Evolutionary conservation across 441 rosid genomes (phyloP), one percentile per base, ranked within the genome.

Genomic region (Jatropha multifida): DNA sequence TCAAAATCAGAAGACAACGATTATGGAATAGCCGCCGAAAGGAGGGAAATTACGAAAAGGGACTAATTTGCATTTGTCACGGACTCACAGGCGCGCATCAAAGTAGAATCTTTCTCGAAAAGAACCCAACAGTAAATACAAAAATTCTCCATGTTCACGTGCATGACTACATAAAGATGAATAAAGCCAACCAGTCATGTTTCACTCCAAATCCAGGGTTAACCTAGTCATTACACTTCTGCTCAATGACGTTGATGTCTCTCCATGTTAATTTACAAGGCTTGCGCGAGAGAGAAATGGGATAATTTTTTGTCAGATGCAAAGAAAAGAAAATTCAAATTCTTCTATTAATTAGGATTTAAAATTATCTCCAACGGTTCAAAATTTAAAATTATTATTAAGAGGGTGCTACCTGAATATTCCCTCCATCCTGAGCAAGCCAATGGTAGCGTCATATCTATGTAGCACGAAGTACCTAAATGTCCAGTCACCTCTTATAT

Each of bases 31-130:
- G 32, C 32, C 32, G 32, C 32, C 32, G 32, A 32, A 32, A 32
- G 32, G 32, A 32, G 32, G 32, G 32, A 58, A 75, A 59, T 75
- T 2, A 75, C 78, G 14, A 46, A 46, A 67, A 55, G 13, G 58
- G 37, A 58, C 78, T 75, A 27, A 11, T 0, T 32, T 4, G 51
- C 2, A 32, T 32, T 44, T 11, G 9, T 44, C 48, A 44, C 48
- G 48, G 48, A 11, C 48, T 68, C 73, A 68, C 73, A 61, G 66
- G 68, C 15, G 59, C 58, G 52, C 61, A 46, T 46, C 4, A 0
- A 52, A 23, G 48, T 5, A 74, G 52, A 52, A 75, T 75, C 77
- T 42, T 67, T 74, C 72, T 74, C 67, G 77, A 44, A 67, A 55
- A 20, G 46, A 58, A 6, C 58, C 71, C 55, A 55, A 18, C 76